Base-by-base conservation (phyloP, 2,329 filamentous ascomycete genomes). In the Ascochyta fabae region DNA sequence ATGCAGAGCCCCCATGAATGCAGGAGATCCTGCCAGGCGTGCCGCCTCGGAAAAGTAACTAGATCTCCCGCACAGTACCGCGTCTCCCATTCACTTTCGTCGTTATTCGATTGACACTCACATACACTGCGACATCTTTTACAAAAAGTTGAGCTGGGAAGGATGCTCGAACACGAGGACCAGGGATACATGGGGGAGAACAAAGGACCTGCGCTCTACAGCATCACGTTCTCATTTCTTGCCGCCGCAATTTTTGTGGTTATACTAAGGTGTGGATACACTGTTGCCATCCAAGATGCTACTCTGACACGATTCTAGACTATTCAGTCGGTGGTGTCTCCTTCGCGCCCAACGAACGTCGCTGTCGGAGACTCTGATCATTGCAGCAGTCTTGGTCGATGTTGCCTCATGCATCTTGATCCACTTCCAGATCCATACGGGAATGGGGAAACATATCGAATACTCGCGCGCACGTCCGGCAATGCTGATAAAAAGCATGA, bases 121-220 rank as follows among this genome's bases (percentile, higher is more conserved):
- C 29, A 12, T 12, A 13, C 12, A 31, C 29, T 10, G 13, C 12
- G 12, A 31, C 6, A 31, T 1, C 3, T 15, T 6, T 13, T 12
- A 2, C 3, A 13, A 10, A 13, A 10, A 10, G 10, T 10, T 31
- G 29, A 19, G 19, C 19, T 15, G 6, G 3, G 29, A 31, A 31
- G 12, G 12, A 34, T 46, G 31, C 35, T 48, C 5, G 7, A 31
- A 31, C 15, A 27, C 12, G 35, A 23, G 34, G 45, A 48, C n/a
- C 22, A n/a, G 2, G 24, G 45, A 8, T 48, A 48, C 24, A 48
- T 48, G 26, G 45, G 33, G 16, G 45, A 48, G 12, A 35, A 48
- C 26, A 19, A 29, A 10, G 26, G 34, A 7, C 23, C 35, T 6
- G 22, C 23, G 23, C 45, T 48, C 6, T 40, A 48, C 35, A 39